phyloP scores from a whole-genome alignment of 1,139 yeast genomes.

The Wickerhamomyces sp. region DNA sequence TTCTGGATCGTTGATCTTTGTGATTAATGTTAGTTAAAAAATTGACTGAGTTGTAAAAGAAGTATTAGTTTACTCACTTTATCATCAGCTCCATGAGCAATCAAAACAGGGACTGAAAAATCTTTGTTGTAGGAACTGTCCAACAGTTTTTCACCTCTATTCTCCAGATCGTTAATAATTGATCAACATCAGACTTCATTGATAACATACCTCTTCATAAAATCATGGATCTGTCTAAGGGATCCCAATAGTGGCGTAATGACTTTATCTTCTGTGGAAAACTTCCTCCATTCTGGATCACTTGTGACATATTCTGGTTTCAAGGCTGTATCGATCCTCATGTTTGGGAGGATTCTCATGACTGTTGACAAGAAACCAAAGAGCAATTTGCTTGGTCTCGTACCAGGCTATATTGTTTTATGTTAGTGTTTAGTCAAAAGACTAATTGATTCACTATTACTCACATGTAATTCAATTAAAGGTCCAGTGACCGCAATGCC shows the following conservation, averaged over 20 bases:
- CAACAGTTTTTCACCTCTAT: slow-evolving; percentile 52
- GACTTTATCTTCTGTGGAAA: slow-evolving; percentile 39
- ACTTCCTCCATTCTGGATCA: slow-evolving; percentile 44
- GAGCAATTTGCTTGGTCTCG: slow-evolving; percentile 50
- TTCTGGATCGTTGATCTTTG: slow-evolving; percentile 45
- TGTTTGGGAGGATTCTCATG: slow-evolving; percentile 46
- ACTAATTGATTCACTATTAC: slow-evolving; percentile 1
- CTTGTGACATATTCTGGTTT: slow-evolving; percentile 51
- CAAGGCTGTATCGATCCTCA: slow-evolving; percentile 53
- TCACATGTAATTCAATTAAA: slow-evolving; percentile 47
- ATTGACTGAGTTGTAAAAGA: neutral
- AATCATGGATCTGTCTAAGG: slow-evolving; percentile 54
- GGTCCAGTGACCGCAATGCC: slow-evolving; percentile 69
- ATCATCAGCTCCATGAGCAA: slow-evolving; percentile 52
- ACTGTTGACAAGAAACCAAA: slow-evolving; percentile 42
- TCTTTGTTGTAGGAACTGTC: slow-evolving; percentile 38
- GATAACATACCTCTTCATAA: slow-evolving; percentile 35
- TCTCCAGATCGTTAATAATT: slow-evolving; percentile 1
- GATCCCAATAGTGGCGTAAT: slow-evolving; percentile 41
- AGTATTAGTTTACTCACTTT: slow-evolving; percentile 6
- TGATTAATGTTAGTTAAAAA: neutral
- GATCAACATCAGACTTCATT: too few relatives aligned
- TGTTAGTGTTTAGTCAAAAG: slow-evolving; percentile 4
- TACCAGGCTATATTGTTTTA: slow-evolving; percentile 29
- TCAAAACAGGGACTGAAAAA: slow-evolving; percentile 43